Evolutionary conservation across 2,329 filamentous ascomycete genomes (phyloP).

Genomic region (Verticillium nonalfalfae): DNA sequence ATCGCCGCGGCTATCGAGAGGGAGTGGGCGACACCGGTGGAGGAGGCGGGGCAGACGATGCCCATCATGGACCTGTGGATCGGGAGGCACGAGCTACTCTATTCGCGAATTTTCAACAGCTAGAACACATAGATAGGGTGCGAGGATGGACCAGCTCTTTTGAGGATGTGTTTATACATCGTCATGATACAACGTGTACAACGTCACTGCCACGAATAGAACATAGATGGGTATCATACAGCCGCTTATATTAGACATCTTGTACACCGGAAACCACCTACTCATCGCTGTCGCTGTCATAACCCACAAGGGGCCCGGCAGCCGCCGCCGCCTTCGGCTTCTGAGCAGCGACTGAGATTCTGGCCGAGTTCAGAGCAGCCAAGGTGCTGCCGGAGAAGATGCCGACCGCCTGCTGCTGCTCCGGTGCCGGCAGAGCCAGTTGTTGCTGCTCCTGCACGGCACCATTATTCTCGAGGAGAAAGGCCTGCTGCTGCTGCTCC

Average conservation of each 20-base stretch:
- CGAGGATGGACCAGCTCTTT: background rate
- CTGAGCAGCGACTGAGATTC: constrained; percentile 42
- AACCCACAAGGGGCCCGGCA: constrained; percentile 73
- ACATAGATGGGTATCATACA: constrained; percentile 8
- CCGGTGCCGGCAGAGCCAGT: constrained; percentile 17
- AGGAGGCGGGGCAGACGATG: constrained; percentile 67
- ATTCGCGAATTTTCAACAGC: constrained; percentile 83
- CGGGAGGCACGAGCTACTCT: constrained; percentile 74
- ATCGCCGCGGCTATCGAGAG: constrained; percentile 52
- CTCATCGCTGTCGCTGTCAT: constrained; percentile 77
- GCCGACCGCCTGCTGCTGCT: constrained; percentile 40
- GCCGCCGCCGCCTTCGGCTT: constrained; percentile 46
- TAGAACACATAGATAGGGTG: constrained; percentile 25
- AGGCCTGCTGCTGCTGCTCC: constrained; percentile 49
- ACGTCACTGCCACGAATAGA: background rate
- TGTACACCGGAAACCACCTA: constrained; percentile 55
- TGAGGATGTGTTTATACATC: background rate
- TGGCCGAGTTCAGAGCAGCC: constrained; percentile 62
- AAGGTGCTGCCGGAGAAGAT: constrained; percentile 81
- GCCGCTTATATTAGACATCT: constrained; percentile 4
- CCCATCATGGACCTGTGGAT: constrained; percentile 79
- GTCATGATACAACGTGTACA: background rate
- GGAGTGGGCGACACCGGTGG: constrained; percentile 52
- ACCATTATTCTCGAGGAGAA: constrained; percentile 53
- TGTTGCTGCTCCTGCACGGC: constrained; percentile 15